phyloP scores from a whole-genome alignment of 1,284 basidiomycete genomes.

The Schizopora paradoxa region DNA sequence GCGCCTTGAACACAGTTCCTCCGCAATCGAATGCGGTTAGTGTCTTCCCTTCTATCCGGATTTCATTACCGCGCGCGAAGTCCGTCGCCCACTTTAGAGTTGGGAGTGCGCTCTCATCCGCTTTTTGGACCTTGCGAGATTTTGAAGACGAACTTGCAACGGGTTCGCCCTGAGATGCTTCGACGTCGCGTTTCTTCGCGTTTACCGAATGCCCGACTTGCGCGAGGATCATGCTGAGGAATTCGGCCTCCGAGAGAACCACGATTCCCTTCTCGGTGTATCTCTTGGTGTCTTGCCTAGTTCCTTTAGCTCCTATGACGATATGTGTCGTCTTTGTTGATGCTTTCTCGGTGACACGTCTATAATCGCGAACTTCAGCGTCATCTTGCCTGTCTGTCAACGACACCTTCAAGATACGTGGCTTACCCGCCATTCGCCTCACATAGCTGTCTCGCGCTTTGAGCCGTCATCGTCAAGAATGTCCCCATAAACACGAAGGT shows the following conservation, averaged over 20 bases:
- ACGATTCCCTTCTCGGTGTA: slow-evolving; percentile 2
- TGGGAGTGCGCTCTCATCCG: not conserved
- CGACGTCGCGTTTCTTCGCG: slow-evolving; percentile 1
- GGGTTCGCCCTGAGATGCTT: too few relatives aligned
- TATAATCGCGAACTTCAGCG: not conserved
- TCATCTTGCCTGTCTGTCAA: not conserved
- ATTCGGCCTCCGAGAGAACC: slow-evolving; percentile 3
- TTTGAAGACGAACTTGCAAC: not conserved
- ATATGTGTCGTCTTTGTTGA: not conserved
- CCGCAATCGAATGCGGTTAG: slow-evolving; percentile 5
- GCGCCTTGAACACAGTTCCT: not conserved
- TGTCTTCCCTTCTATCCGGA: slow-evolving; percentile 5
- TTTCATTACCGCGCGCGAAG: not conserved
- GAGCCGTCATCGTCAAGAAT: slow-evolving; percentile 7
- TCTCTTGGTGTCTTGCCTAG: slow-evolving; percentile 1
- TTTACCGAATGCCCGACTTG: not conserved
- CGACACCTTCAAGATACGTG: not conserved
- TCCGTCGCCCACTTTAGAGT: slow-evolving; percentile 2
- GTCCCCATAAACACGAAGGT: slow-evolving; percentile 8
- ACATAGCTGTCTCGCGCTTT: slow-evolving; percentile 3
- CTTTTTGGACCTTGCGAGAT: not conserved
- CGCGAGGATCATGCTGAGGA: slow-evolving; percentile 4
- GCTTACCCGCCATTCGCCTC: slow-evolving; percentile 8
- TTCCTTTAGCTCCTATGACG: slow-evolving; percentile 7
- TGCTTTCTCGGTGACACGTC: not conserved